Evolutionary conservation across 192 early-diverging fungal genomes (phyloP), one percentile per base, ranked within the genome.

Genomic region (Phlyctochytrium arcticum): DNA sequence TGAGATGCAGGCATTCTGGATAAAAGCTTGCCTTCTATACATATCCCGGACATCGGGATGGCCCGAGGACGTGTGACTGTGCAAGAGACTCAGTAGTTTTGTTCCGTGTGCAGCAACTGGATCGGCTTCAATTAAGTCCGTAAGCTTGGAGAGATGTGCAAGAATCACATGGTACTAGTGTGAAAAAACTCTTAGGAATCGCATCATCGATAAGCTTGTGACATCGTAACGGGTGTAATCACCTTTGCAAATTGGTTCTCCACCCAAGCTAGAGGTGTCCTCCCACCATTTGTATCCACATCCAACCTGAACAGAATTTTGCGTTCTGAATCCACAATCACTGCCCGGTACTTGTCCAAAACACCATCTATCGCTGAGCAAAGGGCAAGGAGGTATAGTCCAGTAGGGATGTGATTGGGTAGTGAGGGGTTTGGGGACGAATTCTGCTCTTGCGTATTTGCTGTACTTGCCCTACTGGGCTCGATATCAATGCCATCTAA

Each of bases 161-260:
- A 88, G 70, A 10, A 85, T 62, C 3, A 85, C 62, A 3, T 80
- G 70, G 63, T 76, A 87, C n/a, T 76, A 64, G 39, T n/a, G 1
- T 44, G 21, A n/a, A n/a, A n/a, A n/a, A n/a, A n/a, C n/a, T n/a
- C n/a, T n/a, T n/a, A n/a, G n/a, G n/a, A n/a, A n/a, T n/a, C 15
- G 42, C 42, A 44, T 21, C 42, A 44, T 44, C 42, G 15, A 44
- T n/a, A 44, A 44, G 15, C 42, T 44, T 44, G 42, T 21, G 42
- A 44, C n/a, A n/a, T n/a, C n/a, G n/a, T n/a, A n/a, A n/a, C 17
- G 50, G 19, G 29, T 53, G 50, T 27, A 12, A 71, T 67, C 50
- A 82, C 79, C n/a, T 76, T 77, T 0, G 81, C 65, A 27, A 88
- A 79, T 3, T 66, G 57, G 3, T 74, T 60, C 55, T 86, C 81